A percentile compares a stretch with the other conserved stretches of the same genome.
Conservation (phyloP, 2,329 filamentous ascomycete species). For the Nemania serpens region DNA sequence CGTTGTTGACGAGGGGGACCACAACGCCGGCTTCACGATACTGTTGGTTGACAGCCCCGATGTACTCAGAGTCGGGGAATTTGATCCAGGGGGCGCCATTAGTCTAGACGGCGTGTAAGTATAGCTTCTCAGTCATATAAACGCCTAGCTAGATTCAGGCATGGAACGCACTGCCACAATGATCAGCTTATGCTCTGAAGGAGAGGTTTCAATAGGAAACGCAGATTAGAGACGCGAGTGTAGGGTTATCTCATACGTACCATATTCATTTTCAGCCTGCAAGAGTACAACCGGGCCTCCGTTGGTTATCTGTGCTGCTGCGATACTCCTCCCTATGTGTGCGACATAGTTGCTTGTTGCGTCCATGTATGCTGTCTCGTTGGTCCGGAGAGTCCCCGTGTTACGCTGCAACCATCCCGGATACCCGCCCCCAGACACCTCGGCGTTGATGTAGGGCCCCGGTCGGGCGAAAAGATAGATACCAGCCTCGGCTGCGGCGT, state of each 20-base stretch:
- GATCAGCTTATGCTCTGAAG: constrained; percentile 3
- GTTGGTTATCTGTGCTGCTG: constrained; percentile 79
- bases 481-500: constrained; percentile 72
- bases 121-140: not conserved
- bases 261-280: constrained; percentile 83
- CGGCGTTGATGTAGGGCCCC: constrained; percentile 79
- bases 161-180: constrained; percentile 11
- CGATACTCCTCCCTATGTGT: constrained; percentile 68
- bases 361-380: constrained; percentile 63
- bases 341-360: constrained; percentile 64
- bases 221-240: not conserved
- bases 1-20: constrained; percentile 65
- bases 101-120: constrained; percentile 12
- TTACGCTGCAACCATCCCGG: constrained; percentile 78
- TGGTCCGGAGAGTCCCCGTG: constrained; percentile 67
- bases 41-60: constrained; percentile 48
- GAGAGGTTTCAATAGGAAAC: not conserved
- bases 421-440: constrained; percentile 73
- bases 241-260: not conserved
- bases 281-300: constrained; percentile 79
- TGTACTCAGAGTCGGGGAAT: constrained; percentile 66
- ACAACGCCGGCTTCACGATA: constrained; percentile 70
- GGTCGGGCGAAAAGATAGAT: constrained; percentile 74
- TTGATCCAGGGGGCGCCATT: constrained; percentile 54
- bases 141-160: not conserved